Base-by-base conservation (phyloP, 2,329 filamentous ascomycete genomes). In the Microdochium nivale region DNA sequence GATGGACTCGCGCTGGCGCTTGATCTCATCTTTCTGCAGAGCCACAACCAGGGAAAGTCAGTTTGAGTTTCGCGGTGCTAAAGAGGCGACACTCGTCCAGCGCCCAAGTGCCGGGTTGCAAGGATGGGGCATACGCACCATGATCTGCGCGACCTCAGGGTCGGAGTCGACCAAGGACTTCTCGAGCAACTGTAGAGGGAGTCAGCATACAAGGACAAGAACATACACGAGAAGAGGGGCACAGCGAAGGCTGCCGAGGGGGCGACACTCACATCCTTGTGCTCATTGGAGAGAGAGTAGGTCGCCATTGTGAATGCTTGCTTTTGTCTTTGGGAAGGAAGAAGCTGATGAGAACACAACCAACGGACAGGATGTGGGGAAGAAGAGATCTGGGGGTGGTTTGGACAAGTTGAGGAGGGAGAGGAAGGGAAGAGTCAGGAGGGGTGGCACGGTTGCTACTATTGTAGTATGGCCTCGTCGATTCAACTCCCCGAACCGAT, bases 1-100 rank as follows among this genome's bases (percentile, higher is more conserved):
- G 74, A 99, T 95, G 64, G 91, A 97, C 80, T 99, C 91, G 72
- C 90, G 86, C 79, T 99, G 94, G 69, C 94, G 90, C 81, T 96
- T 84, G 67, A 96, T 87, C 76, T 97, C 92, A 65, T 88, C 84
- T 79, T 89, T 87, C 88, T 94, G 61, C 54, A 59, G 48, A 16
- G 5, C 8, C 33, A 19, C 11, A 16, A 7, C 11, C 8, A 14
- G 33, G 14, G 5, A 24, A 19, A 19, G 10, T 16, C 19, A 10
- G 19, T 10, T 37, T 7, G 19, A 44, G 40, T 23, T 19, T 23
- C 16, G 3, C 21, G 40, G 13, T 21, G 14, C 14, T 16, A 19
- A 13, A 19, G 5, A 4, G 33, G 33, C n/a, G 16, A 14, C 33
- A 14, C n/a, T 19, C 8, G 16, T 37, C 7, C 16, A 5, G 7